phyloP scores from a whole-genome alignment of 495 filamentous ascomycete genomes.

The Annulohypoxylon maeteangense region DNA sequence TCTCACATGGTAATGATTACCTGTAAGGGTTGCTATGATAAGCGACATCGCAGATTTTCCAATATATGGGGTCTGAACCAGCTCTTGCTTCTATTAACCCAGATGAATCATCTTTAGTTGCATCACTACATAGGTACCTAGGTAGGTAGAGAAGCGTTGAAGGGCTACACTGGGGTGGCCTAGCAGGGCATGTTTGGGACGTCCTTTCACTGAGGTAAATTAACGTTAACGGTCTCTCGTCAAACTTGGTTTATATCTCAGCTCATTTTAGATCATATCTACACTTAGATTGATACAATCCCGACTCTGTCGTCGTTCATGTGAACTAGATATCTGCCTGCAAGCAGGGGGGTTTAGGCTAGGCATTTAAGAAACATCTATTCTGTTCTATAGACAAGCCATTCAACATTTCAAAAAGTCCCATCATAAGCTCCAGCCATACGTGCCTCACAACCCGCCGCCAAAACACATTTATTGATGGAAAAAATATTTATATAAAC shows the following conservation, averaged over 20 bases:
- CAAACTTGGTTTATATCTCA: not conserved
- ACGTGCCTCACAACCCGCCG: not conserved
- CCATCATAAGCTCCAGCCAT: not conserved
- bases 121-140: no score
- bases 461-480: not conserved
- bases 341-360: no score
- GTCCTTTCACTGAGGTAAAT: no score
- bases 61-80: not conserved
- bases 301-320: not conserved
- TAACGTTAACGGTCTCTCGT: no score
- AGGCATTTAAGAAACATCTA: no score
- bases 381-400: not conserved
- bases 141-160: not conserved
- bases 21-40: not conserved
- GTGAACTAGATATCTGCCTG: no score
- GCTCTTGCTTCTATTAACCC: not conserved
- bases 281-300: not conserved
- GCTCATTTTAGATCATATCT: no score
- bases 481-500: not conserved
- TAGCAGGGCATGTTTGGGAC: not conserved
- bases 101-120: no score
- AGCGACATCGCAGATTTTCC: not conserved
- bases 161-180: not conserved
- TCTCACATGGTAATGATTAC: not conserved
- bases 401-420: not conserved